A percentile compares a stretch with the other conserved stretches of the same genome.
These are phyloP conservation scores for Massarina eburnea DNA, from an alignment of 2,329 filamentous ascomycete species.

Conservation along the genomic window DNA sequence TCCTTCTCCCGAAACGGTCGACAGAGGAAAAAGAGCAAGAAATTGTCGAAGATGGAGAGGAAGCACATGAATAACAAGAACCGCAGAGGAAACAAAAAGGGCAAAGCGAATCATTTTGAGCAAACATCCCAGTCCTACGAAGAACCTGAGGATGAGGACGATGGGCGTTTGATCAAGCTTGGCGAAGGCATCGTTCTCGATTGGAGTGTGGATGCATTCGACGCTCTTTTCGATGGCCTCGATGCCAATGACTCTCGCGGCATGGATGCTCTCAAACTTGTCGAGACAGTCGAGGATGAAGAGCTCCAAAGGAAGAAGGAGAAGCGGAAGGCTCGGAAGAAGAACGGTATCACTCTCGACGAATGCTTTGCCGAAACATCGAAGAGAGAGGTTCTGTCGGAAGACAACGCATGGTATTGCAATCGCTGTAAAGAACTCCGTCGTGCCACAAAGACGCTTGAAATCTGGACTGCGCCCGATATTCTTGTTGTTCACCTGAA, in stretches of 20 bases:
- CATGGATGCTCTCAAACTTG: constrained; percentile 59
- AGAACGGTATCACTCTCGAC: constrained; percentile 78
- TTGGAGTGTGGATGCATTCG: constrained; percentile 72
- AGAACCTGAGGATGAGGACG: constrained; percentile 44
- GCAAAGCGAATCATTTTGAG: constrained; percentile 24
- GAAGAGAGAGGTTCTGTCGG: constrained; percentile 88
- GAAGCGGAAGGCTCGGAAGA: constrained; percentile 65
- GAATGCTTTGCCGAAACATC: constrained; percentile 95
- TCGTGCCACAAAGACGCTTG: constrained; percentile 91
- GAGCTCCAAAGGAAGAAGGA: constrained; percentile 66
- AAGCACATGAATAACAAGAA: constrained; percentile 38
- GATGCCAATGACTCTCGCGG: constrained; percentile 58
- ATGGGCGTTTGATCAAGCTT: constrained; percentile 71
- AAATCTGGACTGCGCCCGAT: constrained; percentile 95
- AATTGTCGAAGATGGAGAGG: constrained; percentile 31
- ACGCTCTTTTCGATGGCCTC: constrained; percentile 64
- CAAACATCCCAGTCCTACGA: constrained; percentile 31
- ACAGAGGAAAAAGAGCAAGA: constrained; percentile 38
- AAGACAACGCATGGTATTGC: constrained; percentile 97
- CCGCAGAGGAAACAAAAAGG: constrained; percentile 34
- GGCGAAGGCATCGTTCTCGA: constrained; percentile 87
- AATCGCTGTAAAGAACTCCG: constrained; percentile 92
- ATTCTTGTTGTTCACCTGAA: constrained; percentile 95
- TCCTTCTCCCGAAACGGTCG: constrained; percentile 29
- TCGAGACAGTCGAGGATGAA: constrained; percentile 57